Conservation (phyloP, 768 basidiomycete species). For the Piloderma croceum region DNA sequence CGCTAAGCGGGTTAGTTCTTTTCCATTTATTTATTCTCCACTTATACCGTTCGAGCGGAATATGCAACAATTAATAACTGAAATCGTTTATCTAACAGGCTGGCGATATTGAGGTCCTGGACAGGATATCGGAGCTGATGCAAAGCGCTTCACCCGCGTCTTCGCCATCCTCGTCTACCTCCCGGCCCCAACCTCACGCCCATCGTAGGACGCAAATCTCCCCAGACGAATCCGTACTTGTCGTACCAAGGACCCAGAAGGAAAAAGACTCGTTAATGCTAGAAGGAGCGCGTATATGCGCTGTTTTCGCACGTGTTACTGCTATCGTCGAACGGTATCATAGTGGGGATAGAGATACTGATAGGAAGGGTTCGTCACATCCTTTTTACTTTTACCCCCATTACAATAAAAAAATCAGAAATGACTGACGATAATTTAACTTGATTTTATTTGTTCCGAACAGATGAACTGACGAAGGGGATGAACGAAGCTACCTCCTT, state of each 20-base stretch:
- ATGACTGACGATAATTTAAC: no score
- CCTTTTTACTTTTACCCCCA: no score
- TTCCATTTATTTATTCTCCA: neutral
- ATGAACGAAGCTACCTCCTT: slow-evolving; percentile 13
- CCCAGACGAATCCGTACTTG: slow-evolving; percentile 3
- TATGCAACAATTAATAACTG: neutral
- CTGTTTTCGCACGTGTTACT: slow-evolving; percentile 40
- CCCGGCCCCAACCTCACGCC: no score
- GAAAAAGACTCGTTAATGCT: slow-evolving; percentile 18
- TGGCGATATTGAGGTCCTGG: slow-evolving; percentile 42
- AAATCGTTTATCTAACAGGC: slow-evolving; percentile 34
- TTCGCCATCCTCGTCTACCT: slow-evolving; percentile 10
- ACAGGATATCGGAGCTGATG: slow-evolving; percentile 42
- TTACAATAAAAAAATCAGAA: no score
- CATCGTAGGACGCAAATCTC: no score
- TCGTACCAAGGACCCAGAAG: slow-evolving; percentile 6
- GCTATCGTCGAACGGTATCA: slow-evolving; percentile 34
- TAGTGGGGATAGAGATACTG: no score
- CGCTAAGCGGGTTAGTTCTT: slow-evolving; percentile 50
- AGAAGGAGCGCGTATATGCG: slow-evolving; percentile 37
- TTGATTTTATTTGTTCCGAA: no score
- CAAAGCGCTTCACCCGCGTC: slow-evolving; percentile 15
- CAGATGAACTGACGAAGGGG: slow-evolving; percentile 14
- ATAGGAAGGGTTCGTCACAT: no score
- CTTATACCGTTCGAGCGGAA: no score